Evolutionary conservation across 2,329 filamentous ascomycete genomes (phyloP).

Genomic region (Alternaria viburni): DNA sequence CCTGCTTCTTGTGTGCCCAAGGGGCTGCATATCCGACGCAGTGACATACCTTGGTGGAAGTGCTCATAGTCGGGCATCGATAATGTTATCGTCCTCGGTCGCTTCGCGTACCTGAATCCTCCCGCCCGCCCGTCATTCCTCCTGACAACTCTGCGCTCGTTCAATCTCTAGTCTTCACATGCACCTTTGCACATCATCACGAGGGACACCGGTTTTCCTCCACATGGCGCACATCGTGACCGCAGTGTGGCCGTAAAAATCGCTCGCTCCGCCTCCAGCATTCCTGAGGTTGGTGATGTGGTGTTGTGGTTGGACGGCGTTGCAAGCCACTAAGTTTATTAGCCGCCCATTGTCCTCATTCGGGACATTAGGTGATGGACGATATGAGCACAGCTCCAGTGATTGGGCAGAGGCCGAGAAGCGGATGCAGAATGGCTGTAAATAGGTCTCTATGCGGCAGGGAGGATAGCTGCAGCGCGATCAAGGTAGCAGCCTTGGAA

Average conservation of each 20-base stretch:
- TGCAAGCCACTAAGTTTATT: constrained; percentile 38
- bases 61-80: not conserved
- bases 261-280: constrained; percentile 3
- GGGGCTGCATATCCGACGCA: not conserved
- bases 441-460: constrained; percentile 40
- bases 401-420: constrained; percentile 27
- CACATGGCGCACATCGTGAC: constrained; percentile 22
- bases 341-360: constrained; percentile 41
- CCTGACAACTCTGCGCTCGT: constrained; percentile 16
- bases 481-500: constrained; percentile 14
- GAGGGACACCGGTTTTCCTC: constrained; percentile 17
- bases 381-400: constrained; percentile 9
- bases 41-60: not conserved
- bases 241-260: constrained; percentile 16
- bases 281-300: constrained; percentile 15
- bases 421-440: constrained; percentile 35
- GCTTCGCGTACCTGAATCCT: constrained; percentile 16
- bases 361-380: constrained; percentile 38
- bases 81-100: not conserved
- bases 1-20: constrained; percentile 3
- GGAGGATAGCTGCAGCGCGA: constrained; percentile 23
- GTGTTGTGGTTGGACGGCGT: constrained; percentile 32
- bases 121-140: constrained; percentile 16
- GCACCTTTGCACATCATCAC: constrained; percentile 31
- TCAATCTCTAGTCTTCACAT: constrained; percentile 17